These are phyloP conservation scores for Gastrodia elata DNA, from an alignment of 106 monocot species.

Conservation along the genomic window DNA sequence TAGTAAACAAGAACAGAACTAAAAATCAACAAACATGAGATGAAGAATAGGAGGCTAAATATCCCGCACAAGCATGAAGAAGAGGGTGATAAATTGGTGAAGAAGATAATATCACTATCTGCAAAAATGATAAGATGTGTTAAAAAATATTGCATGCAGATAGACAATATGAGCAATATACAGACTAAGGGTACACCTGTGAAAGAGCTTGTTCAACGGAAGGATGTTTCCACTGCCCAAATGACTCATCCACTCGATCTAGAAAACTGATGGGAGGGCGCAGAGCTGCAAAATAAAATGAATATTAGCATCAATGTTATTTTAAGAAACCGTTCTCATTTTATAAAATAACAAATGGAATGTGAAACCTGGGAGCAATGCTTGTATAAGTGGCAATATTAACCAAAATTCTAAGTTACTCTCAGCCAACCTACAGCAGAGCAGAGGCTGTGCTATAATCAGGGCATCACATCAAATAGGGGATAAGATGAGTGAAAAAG, in stretches of 20 bases:
- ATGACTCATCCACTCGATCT: constrained; percentile 70
- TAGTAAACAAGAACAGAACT: neutral
- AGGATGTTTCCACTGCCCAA: constrained; percentile 69
- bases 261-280: constrained; percentile 49
- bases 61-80: constrained; percentile 78
- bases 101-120: constrained; percentile 70
- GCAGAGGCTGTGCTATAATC: constrained; percentile 36
- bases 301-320: constrained; percentile 4
- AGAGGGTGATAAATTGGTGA: constrained; percentile 53
- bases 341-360: constrained; percentile 6
- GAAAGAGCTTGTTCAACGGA: constrained; percentile 60
- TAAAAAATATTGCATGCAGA: neutral
- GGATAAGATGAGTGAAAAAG: neutral
- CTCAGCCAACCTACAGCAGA: constrained; percentile 65
- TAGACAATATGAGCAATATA: constrained; percentile 6
- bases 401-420: constrained; percentile 61
- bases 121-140: constrained; percentile 21
- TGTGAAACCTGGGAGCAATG: constrained; percentile 73
- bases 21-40: constrained; percentile 57
- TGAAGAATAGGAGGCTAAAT: constrained; percentile 63
- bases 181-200: constrained; percentile 40
- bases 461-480: constrained; percentile 7
- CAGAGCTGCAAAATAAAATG: constrained; percentile 43
- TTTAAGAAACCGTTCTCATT: neutral
- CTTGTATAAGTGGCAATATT: constrained; percentile 78